Evolutionary conservation across 805 yeast species (phyloP).

Genomic region (Kazachstania kunashirensis): DNA sequence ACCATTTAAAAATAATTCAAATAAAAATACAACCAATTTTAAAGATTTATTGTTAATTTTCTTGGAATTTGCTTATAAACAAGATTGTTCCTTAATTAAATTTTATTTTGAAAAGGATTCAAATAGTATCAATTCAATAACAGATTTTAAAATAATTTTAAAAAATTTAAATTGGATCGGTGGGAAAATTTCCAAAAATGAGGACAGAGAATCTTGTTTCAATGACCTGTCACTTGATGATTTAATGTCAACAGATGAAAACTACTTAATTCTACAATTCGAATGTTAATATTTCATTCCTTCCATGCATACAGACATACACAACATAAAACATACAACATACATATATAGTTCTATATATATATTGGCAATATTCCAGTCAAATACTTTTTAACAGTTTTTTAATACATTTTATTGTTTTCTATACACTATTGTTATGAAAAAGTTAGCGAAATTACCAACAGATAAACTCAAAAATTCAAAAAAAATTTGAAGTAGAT

Average conservation of each 20-base stretch:
- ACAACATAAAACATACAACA: too few relatives aligned
- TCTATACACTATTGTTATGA: too few relatives aligned
- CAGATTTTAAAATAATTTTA: slow-evolving; percentile 15
- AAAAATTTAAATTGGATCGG: slow-evolving; percentile 28
- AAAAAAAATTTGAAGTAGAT: too few relatives aligned
- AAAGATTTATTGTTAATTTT: slow-evolving; percentile 24
- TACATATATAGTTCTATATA: too few relatives aligned
- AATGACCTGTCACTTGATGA: slow-evolving; percentile 8
- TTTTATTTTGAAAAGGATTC: slow-evolving; percentile 18
- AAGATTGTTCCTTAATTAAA: slow-evolving; percentile 10
- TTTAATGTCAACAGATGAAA: slow-evolving; percentile 19
- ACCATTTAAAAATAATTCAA: neutral
- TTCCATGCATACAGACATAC: too few relatives aligned
- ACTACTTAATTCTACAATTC: slow-evolving; percentile 24
- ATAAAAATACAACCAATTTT: slow-evolving; percentile 5
- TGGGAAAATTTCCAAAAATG: slow-evolving; percentile 24
- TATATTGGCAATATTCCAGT: too few relatives aligned
- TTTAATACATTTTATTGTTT: too few relatives aligned
- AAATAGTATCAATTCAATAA: slow-evolving; percentile 5
- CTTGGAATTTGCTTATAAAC: slow-evolving; percentile 20
- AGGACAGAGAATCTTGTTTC: slow-evolving; percentile 11
- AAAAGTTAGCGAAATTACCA: too few relatives aligned
- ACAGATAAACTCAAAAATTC: too few relatives aligned
- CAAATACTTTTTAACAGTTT: too few relatives aligned
- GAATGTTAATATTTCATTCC: too few relatives aligned